Evolutionary conservation across 331 rosid species (phyloP), one percentile per base, ranked within the genome.

Genomic region (Quercus tomentella): DNA sequence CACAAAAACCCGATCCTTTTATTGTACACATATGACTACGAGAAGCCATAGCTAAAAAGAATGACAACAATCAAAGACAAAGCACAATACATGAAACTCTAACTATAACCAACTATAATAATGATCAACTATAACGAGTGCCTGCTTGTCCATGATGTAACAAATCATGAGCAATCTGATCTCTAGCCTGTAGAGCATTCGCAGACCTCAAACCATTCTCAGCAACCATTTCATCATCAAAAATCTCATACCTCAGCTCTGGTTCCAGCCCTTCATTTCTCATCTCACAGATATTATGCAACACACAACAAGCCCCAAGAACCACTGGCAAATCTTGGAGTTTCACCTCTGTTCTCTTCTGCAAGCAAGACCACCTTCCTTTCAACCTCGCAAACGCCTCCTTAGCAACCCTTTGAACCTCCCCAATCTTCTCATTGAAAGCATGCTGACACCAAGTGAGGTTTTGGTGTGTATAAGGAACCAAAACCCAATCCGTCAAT

Each of bases 301-400:
- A 31, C 62, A 89, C 93, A 83, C 97, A 92, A 35, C 97, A 92
- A 58, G 95, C 97, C 0, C 97, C 97, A 56, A 92, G 91, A 76
- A 90, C 84, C 35, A 58, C 86, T 1, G 95, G 97, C 88, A 92
- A 72, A 15, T 92, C 97, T 77, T 90, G 91, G 6, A 92, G 89
- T 62, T 92, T 92, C 66, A 83, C 93, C 75, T 92, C 97, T 0
- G 91, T 87, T 54, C 97, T 89, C 86, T 84, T 92, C 83, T 92
- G 97, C 75, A 92, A 79, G 54, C 97, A 90, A 57, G 95, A 77
- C 97, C 97, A 92, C 78, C 97, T 89, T 0, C 92, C 89, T 78
- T 92, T 92, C 21, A 92, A 60, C 67, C 84, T 87, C 0, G 88
- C 84, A 73, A 92, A 92, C 0, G 97, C 95, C 4, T 86, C 97